Conservation (phyloP, 140 eudicot genomes). For the Anethum foeniculum region DNA sequence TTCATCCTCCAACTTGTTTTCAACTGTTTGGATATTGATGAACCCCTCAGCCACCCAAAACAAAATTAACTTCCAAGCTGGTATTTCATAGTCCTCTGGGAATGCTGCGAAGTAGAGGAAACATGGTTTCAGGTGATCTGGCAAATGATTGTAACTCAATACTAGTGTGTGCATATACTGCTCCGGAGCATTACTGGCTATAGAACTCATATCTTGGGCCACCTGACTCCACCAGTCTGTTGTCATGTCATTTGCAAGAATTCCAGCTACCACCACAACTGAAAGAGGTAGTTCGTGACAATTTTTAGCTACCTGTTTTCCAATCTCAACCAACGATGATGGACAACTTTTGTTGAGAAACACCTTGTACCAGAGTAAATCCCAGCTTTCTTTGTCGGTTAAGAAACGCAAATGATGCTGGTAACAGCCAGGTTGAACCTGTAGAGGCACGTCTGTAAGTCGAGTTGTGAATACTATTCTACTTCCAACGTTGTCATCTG, state of each 20-base stretch:
- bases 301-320: background rate
- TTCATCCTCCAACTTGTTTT: background rate
- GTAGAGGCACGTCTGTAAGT: background rate
- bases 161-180: background rate
- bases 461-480: background rate
- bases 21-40: background rate
- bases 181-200: background rate
- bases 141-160: slow-evolving; percentile 3
- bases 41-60: slow-evolving; percentile 8
- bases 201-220: background rate
- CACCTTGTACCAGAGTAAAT: background rate
- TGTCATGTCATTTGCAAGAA: background rate
- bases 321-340: background rate
- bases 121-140: background rate
- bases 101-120: slow-evolving; percentile 5
- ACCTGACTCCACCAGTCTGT: background rate
- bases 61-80: background rate
- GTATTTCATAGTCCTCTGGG: background rate
- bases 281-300: background rate
- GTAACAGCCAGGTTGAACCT: background rate
- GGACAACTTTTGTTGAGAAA: background rate
- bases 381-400: background rate
- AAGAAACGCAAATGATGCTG: background rate
- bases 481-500: background rate
- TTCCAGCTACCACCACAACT: background rate